A percentile compares a stretch with the other conserved stretches of the same genome.
Conservation (phyloP, 306 rosid species). For the Quercus mongolica region DNA sequence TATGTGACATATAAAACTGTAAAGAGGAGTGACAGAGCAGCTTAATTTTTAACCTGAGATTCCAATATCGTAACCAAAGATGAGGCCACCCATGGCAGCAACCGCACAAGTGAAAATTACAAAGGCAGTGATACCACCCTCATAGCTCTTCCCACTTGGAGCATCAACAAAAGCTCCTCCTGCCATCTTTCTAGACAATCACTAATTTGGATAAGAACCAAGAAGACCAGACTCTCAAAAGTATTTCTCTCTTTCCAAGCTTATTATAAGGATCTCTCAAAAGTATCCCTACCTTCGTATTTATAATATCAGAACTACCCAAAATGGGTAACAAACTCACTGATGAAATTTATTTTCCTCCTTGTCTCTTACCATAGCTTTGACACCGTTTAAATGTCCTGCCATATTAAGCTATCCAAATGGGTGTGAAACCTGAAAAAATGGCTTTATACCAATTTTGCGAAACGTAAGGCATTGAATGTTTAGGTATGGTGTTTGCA, state of each 20-base stretch:
- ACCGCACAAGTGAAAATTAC: conserved; percentile 30
- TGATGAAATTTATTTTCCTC: background rate
- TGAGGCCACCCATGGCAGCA: conserved; percentile 54
- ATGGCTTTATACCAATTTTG: background rate
- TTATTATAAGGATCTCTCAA: background rate
- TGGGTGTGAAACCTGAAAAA: background rate
- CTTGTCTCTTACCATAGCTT: background rate
- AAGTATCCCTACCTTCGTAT: background rate
- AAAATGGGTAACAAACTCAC: background rate
- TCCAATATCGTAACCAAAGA: conserved; percentile 48
- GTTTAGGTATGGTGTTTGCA: background rate
- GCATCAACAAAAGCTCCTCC: conserved; percentile 24
- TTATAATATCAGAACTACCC: background rate
- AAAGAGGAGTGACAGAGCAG: background rate
- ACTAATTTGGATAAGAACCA: background rate
- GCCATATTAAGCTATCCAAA: background rate
- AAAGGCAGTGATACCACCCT: conserved; percentile 21
- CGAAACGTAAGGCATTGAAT: background rate
- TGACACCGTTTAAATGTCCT: background rate
- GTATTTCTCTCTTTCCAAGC: background rate
- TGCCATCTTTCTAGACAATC: conserved; percentile 22
- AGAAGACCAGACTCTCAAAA: background rate
- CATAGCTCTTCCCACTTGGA: conserved; percentile 19
- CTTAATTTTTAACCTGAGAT: conserved; percentile 22
- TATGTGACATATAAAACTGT: too few species aligned